These are phyloP conservation scores for Fusarium tricinctum DNA, from an alignment of 2,329 filamentous ascomycete genomes.

Conservation along the genomic window DNA sequence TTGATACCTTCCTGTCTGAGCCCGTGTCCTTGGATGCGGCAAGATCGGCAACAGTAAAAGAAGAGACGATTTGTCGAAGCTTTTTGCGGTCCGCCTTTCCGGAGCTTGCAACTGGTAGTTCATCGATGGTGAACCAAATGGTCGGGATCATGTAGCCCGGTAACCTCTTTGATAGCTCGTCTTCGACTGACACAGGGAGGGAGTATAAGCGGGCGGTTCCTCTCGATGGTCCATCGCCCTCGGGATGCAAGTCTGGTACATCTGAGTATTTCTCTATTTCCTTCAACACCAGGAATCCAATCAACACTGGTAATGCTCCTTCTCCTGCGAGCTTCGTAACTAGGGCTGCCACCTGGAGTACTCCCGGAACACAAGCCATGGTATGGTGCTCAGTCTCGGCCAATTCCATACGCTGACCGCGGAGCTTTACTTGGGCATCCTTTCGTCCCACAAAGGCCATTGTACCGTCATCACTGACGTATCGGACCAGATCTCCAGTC, in stretches of 20 bases:
- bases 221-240: not conserved
- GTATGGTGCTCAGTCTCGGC: slow-evolving; percentile 31
- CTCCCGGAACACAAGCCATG: slow-evolving; percentile 6
- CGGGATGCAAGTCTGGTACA: not conserved
- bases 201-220: not conserved
- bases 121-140: slow-evolving; percentile 25
- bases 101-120: slow-evolving; percentile 31
- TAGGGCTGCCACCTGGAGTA: not conserved
- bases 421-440: slow-evolving; percentile 69
- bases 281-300: not conserved
- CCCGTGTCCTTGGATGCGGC: slow-evolving; percentile 52
- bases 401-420: slow-evolving; percentile 66
- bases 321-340: slow-evolving; percentile 2
- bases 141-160: slow-evolving; percentile 41
- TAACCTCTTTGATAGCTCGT: slow-evolving; percentile 10
- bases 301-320: not conserved
- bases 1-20: slow-evolving; percentile 51
- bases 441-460: slow-evolving; percentile 63
- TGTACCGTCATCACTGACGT: slow-evolving; percentile 52
- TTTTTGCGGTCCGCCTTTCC: slow-evolving; percentile 39
- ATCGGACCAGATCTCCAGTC: slow-evolving; percentile 45
- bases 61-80: slow-evolving; percentile 13
- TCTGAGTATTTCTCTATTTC: not conserved
- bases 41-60: slow-evolving; percentile 14
- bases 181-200: not conserved